A percentile compares a stretch with the other conserved stretches of the same genome.
These are phyloP conservation scores for Fusarium drepaniforme DNA, from an alignment of 2,329 filamentous ascomycete genomes.

Conservation along the genomic window DNA sequence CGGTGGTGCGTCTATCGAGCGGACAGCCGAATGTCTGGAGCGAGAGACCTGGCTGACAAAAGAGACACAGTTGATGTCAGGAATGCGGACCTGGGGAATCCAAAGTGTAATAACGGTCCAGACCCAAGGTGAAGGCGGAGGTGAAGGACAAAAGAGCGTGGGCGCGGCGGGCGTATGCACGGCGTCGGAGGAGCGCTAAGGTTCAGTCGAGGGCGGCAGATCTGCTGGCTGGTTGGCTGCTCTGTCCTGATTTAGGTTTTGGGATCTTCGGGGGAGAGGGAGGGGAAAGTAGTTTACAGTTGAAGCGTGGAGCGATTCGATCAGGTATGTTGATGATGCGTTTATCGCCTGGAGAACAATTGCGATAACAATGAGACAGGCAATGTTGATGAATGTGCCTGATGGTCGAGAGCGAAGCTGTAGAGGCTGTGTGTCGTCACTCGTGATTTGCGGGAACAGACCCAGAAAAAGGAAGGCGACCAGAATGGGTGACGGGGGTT, in stretches of 20 bases:
- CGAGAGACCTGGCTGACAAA: conserved; percentile 21
- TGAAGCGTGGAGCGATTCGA: conserved; percentile 18
- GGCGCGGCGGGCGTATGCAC: conserved; percentile 30
- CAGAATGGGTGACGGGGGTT: conserved; percentile 25
- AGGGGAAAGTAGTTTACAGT: conserved; percentile 33
- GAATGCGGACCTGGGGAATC: conserved; percentile 40
- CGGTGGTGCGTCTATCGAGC: conserved; percentile 38
- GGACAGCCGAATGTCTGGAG: conserved; percentile 19
- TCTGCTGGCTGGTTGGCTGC: conserved; percentile 37
- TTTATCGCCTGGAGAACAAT: conserved; percentile 16
- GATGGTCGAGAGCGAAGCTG: neutral
- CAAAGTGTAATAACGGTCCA: conserved; percentile 43
- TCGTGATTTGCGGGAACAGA: conserved; percentile 21
- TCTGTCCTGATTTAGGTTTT: conserved; percentile 30
- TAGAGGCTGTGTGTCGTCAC: conserved; percentile 33
- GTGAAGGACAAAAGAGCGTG: conserved; percentile 27
- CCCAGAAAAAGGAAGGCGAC: conserved; percentile 32
- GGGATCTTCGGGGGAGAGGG: conserved; percentile 32
- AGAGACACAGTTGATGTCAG: conserved; percentile 33
- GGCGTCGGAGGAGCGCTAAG: conserved; percentile 38
- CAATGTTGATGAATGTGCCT: conserved; percentile 3
- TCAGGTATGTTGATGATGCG: conserved; percentile 28
- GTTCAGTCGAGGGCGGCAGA: conserved; percentile 34
- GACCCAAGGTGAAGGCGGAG: conserved; percentile 36
- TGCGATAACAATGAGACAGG: conserved; percentile 8